A percentile compares a stretch with the other conserved stretches of the same genome.
Conservation (phyloP, 805 yeast species). For the Lipomyces yamanashiensis region DNA sequence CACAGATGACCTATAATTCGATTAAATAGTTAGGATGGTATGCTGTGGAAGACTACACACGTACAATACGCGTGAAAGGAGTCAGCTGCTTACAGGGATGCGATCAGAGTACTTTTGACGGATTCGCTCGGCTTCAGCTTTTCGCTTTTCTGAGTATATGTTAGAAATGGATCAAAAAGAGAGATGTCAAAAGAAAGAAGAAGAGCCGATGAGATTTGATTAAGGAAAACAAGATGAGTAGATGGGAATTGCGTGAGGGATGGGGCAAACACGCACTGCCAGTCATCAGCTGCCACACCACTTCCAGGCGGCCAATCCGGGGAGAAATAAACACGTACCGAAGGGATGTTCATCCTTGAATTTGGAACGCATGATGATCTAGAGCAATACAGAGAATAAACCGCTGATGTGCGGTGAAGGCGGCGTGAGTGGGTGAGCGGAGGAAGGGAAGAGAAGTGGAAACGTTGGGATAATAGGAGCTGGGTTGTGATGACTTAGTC, state of each 20-base stretch:
- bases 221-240: background rate
- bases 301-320: background rate
- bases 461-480: background rate
- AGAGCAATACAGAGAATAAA: too few species aligned
- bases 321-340: constrained; percentile 56
- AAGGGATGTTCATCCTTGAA: constrained; percentile 95
- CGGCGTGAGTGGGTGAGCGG: background rate
- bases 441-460: background rate
- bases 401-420: background rate
- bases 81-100: constrained; percentile 63
- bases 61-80: background rate
- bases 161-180: background rate
- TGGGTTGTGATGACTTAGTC: background rate
- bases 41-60: background rate
- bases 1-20: constrained; percentile 70
- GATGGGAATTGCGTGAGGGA: background rate
- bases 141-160: constrained; percentile 69
- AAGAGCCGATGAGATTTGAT: too few species aligned
- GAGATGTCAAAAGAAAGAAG: background rate
- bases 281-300: background rate
- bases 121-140: constrained; percentile 91
- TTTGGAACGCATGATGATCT: constrained; percentile 74
- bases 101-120: constrained; percentile 87
- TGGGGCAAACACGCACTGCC: background rate
- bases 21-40: background rate